Evolutionary conservation across 441 rosid genomes (phyloP), one percentile per base, ranked within the genome.

Genomic region (Populus hybrid): DNA sequence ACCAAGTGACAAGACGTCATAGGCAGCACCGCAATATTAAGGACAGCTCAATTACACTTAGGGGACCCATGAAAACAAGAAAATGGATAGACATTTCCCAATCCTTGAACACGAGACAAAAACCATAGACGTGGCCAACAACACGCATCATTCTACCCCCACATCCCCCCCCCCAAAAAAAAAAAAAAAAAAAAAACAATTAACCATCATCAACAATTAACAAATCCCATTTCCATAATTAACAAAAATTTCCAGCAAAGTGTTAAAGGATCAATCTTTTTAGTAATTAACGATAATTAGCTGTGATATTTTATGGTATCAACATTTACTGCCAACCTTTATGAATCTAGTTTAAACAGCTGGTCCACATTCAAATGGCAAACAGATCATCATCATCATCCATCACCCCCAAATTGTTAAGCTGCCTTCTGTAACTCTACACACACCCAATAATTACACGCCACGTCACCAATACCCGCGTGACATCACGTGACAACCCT

Each of bases 401-500:
- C 67, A 64, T 64, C 67, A 21, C 24, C 5, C 26, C 46, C 46
- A 40, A 10, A 40, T 40, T 40, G 46, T 10, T 40, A 10, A 40
- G 46, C 46, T n/a, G 26, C 67, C 24, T 64, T 64, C 30, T 23
- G 67, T n/a, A 23, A 24, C 67, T 64, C 26, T 35, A 26, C 34
- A 67, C 16, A 28, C 71, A 65, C 30, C 71, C 63, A 64, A 28
- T 40, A 24, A 70, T 2, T 12, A 16, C 6, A 40, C n/a, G 35
- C 68, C 72, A 78, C 65, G 61, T 78, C 72, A 73, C 23, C 73
- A 57, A 53, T 26, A 46, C 35, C 80, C 30, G 73, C 73, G 77
- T 70, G 35, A 71, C 3, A 67, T 21, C 80, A 72, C 80, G 76
- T 78, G 80, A 78, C 30, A 24, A 21, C 65, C 23, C 19, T 21